A percentile compares a stretch with the other conserved stretches of the same genome.
Conservation (phyloP, 2,329 filamentous ascomycete species). For the Alternaria tenuissima region DNA sequence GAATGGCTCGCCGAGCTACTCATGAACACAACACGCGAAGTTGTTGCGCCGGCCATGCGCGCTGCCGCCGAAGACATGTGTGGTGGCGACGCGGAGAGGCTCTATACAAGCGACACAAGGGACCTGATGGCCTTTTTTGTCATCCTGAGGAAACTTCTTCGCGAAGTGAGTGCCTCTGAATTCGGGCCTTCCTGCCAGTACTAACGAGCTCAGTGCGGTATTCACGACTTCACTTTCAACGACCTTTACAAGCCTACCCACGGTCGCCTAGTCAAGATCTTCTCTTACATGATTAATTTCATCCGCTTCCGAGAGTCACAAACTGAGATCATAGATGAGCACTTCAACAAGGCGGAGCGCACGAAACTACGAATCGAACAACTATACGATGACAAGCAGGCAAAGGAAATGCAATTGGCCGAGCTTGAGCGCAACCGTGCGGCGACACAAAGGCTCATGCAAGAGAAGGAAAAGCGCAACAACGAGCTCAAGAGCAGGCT, state of each 20-base stretch:
- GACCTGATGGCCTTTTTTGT: constrained; percentile 97
- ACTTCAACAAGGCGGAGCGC: constrained; percentile 89
- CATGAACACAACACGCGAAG: constrained; percentile 91
- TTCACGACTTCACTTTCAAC: constrained; percentile 91
- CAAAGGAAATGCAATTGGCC: constrained; percentile 79
- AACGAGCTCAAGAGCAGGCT: constrained; percentile 85
- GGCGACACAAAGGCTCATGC: constrained; percentile 80
- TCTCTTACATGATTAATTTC: constrained; percentile 98
- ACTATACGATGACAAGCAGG: constrained; percentile 84
- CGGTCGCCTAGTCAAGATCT: constrained; percentile 89
- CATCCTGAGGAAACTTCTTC: constrained; percentile 78
- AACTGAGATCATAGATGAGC: constrained; percentile 85
- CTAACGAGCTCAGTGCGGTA: constrained; percentile 71
- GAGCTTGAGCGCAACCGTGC: constrained; percentile 83
- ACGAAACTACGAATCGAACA: constrained; percentile 89
- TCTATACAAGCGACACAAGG: constrained; percentile 84
- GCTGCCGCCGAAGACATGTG: constrained; percentile 88
- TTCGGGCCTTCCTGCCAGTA: background rate
- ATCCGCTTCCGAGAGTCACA: constrained; percentile 96
- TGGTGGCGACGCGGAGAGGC: constrained; percentile 78
- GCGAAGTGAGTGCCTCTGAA: constrained; percentile 60
- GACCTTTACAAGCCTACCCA: constrained; percentile 93
- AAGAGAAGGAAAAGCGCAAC: constrained; percentile 85
- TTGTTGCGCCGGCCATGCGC: constrained; percentile 93
- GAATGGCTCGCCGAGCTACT: constrained; percentile 97